Conservation (phyloP, 2,329 filamentous ascomycete genomes). For the Macrophomina tecta region DNA sequence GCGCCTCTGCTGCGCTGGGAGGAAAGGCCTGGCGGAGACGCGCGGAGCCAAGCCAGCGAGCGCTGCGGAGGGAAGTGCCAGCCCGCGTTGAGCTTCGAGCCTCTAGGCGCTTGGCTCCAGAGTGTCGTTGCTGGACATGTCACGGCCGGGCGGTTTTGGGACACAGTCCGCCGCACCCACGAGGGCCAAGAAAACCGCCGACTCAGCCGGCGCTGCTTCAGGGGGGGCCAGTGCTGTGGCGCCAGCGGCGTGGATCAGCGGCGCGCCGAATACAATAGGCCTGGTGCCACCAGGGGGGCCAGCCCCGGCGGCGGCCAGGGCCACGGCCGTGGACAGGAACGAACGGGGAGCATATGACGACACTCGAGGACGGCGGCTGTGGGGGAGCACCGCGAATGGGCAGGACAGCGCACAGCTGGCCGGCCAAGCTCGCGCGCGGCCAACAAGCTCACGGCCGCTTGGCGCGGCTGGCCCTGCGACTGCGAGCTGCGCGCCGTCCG, state of each 20-base stretch:
- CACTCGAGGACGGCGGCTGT: neutral
- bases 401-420: too few relatives aligned
- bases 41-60: constrained; percentile 2
- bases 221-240: neutral
- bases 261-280: neutral
- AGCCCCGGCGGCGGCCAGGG: neutral
- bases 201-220: constrained; percentile 5
- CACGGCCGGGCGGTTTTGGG: neutral
- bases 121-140: neutral
- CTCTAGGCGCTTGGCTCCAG: neutral
- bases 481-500: neutral
- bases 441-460: neutral
- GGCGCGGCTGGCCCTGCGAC: neutral
- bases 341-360: neutral
- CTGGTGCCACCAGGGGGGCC: neutral
- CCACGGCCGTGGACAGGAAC: neutral
- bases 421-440: too few relatives aligned
- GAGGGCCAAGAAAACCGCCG: constrained; percentile 6
- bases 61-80: neutral
- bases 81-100: neutral
- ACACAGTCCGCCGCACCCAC: constrained; percentile 18
- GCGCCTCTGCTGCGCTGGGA: neutral
- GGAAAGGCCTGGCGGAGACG: constrained; percentile 9
- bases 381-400: neutral
- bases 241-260: constrained; percentile 3